These are phyloP conservation scores for Arachis monticola DNA, from an alignment of 331 rosid species.

Conservation along the genomic window DNA sequence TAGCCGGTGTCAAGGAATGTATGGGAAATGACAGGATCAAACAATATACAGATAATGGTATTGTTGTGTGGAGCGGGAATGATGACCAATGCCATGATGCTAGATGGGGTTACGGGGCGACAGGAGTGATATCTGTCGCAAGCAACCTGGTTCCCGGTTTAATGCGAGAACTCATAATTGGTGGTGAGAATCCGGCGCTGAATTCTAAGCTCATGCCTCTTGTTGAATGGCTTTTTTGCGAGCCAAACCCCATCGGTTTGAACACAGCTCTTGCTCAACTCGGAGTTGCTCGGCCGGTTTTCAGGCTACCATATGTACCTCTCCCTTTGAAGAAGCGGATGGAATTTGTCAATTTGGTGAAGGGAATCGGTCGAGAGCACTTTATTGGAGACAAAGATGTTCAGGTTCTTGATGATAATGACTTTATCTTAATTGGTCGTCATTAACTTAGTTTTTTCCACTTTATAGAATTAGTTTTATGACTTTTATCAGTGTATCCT, in stretches of 20 bases:
- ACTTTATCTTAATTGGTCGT: slow-evolving; percentile 68
- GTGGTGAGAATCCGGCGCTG: slow-evolving; percentile 65
- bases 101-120: slow-evolving; percentile 89
- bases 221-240: slow-evolving; percentile 79
- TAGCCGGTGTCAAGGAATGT: slow-evolving; percentile 97
- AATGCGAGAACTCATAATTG: slow-evolving; percentile 77
- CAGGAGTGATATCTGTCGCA: slow-evolving; percentile 87
- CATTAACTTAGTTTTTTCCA: slow-evolving; percentile 47
- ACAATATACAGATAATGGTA: slow-evolving; percentile 59
- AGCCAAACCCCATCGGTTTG: slow-evolving; percentile 91
- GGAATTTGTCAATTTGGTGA: slow-evolving; percentile 75
- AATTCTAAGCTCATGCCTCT: slow-evolving; percentile 73
- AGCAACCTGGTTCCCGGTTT: slow-evolving; percentile 92
- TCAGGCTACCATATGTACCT: slow-evolving; percentile 94
- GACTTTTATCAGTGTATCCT: neutral
- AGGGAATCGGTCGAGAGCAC: slow-evolving; percentile 81
- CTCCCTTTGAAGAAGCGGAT: slow-evolving; percentile 71
- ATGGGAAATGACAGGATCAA: slow-evolving; percentile 77
- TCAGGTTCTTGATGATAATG: slow-evolving; percentile 71
- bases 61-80: slow-evolving; percentile 96
- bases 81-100: slow-evolving; percentile 94
- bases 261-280: slow-evolving; percentile 98
- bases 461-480: slow-evolving; percentile 19
- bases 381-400: slow-evolving; percentile 80
- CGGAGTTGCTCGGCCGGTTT: slow-evolving; percentile 89